These are phyloP conservation scores for Gloeophyllum trabeum DNA, from an alignment of 768 basidiomycete species.

Conservation along the genomic window DNA sequence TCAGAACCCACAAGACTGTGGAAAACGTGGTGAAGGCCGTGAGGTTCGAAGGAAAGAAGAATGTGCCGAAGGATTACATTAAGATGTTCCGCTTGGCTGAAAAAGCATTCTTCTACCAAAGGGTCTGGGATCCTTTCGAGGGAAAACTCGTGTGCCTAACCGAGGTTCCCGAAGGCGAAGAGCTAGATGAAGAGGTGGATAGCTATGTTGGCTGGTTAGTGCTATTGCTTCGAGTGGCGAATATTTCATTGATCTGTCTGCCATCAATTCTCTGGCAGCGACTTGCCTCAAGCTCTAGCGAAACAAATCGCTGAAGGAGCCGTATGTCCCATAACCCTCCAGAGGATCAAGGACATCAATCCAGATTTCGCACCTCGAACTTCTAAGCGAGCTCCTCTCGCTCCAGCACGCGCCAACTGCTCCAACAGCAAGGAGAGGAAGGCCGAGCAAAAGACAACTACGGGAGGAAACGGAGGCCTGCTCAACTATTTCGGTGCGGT, in stretches of 20 bases:
- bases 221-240: neutral
- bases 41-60: slow-evolving; percentile 73
- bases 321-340: slow-evolving; percentile 54
- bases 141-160: slow-evolving; percentile 63
- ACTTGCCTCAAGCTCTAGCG: slow-evolving; percentile 54
- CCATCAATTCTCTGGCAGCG: slow-evolving; percentile 26
- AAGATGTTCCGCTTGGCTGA: slow-evolving; percentile 74
- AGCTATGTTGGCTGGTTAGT: slow-evolving; percentile 64
- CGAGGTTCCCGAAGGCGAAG: slow-evolving; percentile 37
- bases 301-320: slow-evolving; percentile 58
- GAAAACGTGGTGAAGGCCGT: slow-evolving; percentile 74
- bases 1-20: slow-evolving; percentile 78
- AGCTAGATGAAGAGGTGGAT: slow-evolving; percentile 50
- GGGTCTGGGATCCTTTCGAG: slow-evolving; percentile 73
- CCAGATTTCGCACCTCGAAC: slow-evolving; percentile 46
- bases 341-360: slow-evolving; percentile 73
- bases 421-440: slow-evolving; percentile 29
- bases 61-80: slow-evolving; percentile 68
- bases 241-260: too few species aligned
- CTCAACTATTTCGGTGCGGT: slow-evolving; percentile 53
- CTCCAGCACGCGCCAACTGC: slow-evolving; percentile 11
- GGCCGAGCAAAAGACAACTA: slow-evolving; percentile 22
- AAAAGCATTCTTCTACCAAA: slow-evolving; percentile 85
- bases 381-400: slow-evolving; percentile 29
- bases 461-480: slow-evolving; percentile 25